Base-by-base conservation (phyloP, 331 rosid genomes). In the Cydonia oblonga region DNA sequence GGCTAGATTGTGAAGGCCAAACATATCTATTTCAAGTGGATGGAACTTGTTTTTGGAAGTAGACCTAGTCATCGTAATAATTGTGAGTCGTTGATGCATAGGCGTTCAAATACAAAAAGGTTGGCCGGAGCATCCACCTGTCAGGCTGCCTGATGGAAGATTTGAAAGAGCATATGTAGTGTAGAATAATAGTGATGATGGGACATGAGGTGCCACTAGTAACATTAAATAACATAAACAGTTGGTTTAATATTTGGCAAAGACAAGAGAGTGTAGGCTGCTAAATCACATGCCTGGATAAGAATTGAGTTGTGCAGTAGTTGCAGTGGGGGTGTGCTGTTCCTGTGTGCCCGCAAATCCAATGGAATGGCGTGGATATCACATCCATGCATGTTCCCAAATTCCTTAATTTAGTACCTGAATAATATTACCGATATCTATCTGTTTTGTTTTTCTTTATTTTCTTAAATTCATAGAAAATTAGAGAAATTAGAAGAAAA, bases 281-380 rank as follows among this genome's bases (percentile, higher is more conserved):
- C 78, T 33, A 51, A 87, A 57, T 88, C 97, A 86, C 96, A 90
- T 88, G 90, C 79, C 72, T 75, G 71, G 79, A 82, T 79, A 79
- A 83, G 90, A 83, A 83, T 92, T 84, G 80, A 80, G 83, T 82
- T 84, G 82, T 53, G 15, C 9, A 3, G 40, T 35, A 13, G 33
- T 49, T 49, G 54, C 54, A 49, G 70, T 20, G 80, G 67, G 82
- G 12, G 42, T 62, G 25, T 62, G 25, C 67, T 30, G 67, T 35
- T 11, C 40, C 40, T 9, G 11, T 20, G 51, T 64, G 68, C 49
- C 49, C 84, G 81, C 69, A 60, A 72, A 40, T 60, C 68, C 76
- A 74, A 77, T 80, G 87, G 74, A 83, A 79, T 83, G 70, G 88
- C 87, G 84, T 82, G 92, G 89, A 86, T 20, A 56, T 81, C 88